phyloP scores from a whole-genome alignment of 257 asterid species.

The Lycium barbarum region DNA sequence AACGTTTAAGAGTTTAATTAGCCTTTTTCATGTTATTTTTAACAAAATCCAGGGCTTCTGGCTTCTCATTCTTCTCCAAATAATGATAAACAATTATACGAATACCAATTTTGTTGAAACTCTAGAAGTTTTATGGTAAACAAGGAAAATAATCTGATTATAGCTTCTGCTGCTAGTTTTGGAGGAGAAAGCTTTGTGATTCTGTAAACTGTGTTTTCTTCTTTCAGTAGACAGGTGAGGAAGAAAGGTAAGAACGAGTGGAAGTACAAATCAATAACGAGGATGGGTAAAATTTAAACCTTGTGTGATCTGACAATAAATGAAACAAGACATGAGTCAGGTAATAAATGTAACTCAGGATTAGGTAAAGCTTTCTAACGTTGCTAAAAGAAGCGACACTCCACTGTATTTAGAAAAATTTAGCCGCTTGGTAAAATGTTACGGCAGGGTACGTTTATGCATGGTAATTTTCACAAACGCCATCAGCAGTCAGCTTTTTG shows the following conservation, averaged over 20 bases:
- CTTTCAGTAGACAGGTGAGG: neutral
- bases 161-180: neutral
- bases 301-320: neutral
- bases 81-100: neutral
- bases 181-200: neutral
- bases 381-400: neutral
- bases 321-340: neutral
- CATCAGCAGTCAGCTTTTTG: neutral
- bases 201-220: neutral
- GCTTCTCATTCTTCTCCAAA: neutral
- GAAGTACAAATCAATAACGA: neutral
- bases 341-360: neutral
- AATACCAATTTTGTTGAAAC: neutral
- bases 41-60: neutral
- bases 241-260: neutral
- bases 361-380: neutral
- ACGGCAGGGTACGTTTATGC: neutral
- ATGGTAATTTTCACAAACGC: neutral
- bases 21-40: neutral
- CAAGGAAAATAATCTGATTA: conserved; percentile 17
- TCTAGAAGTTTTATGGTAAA: neutral
- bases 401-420: neutral
- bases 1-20: neutral
- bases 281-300: neutral
- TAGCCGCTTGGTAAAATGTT: neutral